Percentiles rank a stretch among this genome's conserved stretches.
Evolutionary conservation across 768 basidiomycete genomes (phyloP).

Genomic region (Gelatoporia subvermispora): DNA sequence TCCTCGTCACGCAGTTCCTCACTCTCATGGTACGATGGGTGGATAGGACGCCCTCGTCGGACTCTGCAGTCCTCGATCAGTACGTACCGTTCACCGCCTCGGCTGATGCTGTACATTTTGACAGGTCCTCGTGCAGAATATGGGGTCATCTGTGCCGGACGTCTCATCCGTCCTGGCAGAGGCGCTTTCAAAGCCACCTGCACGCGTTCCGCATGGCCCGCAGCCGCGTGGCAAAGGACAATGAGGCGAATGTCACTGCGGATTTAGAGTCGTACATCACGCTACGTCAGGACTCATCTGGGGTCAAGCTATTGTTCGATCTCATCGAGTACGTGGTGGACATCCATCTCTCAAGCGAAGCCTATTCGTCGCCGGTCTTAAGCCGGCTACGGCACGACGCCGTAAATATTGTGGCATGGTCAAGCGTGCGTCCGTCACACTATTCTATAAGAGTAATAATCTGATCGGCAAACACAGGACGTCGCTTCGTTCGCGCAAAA

Average conservation of each 20-base stretch:
- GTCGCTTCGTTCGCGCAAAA: slow-evolving; percentile 50
- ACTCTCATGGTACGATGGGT: slow-evolving; percentile 13
- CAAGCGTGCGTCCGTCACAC: slow-evolving; percentile 37
- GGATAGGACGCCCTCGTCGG: slow-evolving; percentile 10
- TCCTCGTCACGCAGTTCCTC: slow-evolving; percentile 36
- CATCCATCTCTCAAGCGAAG: slow-evolving; percentile 31
- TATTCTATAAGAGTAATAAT: neutral
- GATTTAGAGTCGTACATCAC: slow-evolving; percentile 44
- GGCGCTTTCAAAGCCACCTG: slow-evolving; percentile 36
- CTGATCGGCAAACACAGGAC: slow-evolving; percentile 37
- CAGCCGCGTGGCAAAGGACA: slow-evolving; percentile 22
- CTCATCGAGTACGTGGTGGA: slow-evolving; percentile 50
- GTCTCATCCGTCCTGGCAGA: slow-evolving; percentile 34
- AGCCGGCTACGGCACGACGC: slow-evolving; percentile 34
- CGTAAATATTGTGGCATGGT: slow-evolving; percentile 47
- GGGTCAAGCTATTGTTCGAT: slow-evolving; percentile 44
- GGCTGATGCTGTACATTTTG: neutral
- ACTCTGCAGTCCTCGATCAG: slow-evolving; percentile 14
- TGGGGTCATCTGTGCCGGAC: slow-evolving; percentile 32
- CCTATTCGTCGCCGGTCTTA: slow-evolving; percentile 23
- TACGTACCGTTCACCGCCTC: slow-evolving; percentile 4
- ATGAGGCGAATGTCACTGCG: slow-evolving; percentile 26
- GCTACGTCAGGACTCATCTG: slow-evolving; percentile 43
- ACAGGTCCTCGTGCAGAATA: slow-evolving; percentile 26
- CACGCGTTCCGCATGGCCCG: slow-evolving; percentile 30